phyloP scores from a whole-genome alignment of 2,329 filamentous ascomycete genomes.

The Scedosporium minutisporum region DNA sequence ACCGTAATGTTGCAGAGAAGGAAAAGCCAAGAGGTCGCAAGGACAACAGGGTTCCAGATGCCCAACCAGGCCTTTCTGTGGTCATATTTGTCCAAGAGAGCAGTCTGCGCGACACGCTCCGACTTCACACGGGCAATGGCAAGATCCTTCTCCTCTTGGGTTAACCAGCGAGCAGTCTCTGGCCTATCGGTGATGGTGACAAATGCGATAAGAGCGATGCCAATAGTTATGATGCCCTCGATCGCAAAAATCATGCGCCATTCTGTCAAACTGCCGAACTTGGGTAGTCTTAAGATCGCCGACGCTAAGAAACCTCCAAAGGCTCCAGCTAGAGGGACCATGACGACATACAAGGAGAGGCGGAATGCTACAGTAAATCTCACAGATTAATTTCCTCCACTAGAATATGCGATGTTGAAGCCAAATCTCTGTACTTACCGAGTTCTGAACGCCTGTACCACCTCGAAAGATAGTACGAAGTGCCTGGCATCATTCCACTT shows the following conservation, averaged over 20 bases:
- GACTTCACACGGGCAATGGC: slow-evolving; percentile 59
- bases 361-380: slow-evolving; percentile 36
- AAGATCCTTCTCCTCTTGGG: slow-evolving; percentile 54
- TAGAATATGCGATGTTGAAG: no score
- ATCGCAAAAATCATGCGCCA: slow-evolving; percentile 66
- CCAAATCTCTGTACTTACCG: slow-evolving; percentile 11
- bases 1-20: slow-evolving; percentile 58
- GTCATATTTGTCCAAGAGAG: slow-evolving; percentile 53
- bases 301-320: slow-evolving; percentile 60
- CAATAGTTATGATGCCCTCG: slow-evolving; percentile 49
- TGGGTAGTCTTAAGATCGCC: slow-evolving; percentile 51
- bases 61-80: slow-evolving; percentile 45
- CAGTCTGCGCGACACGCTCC: slow-evolving; percentile 49
- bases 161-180: slow-evolving; percentile 57
- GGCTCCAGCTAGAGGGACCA: slow-evolving; percentile 59
- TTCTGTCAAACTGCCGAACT: slow-evolving; percentile 43
- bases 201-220: slow-evolving; percentile 50
- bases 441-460: slow-evolving; percentile 65
- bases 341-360: slow-evolving; percentile 59
- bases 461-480: slow-evolving; percentile 61
- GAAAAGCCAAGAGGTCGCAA: slow-evolving; percentile 48
- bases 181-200: slow-evolving; percentile 59
- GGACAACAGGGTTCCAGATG: slow-evolving; percentile 47
- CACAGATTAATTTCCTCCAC: no score
- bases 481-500: slow-evolving; percentile 64